These are phyloP conservation scores for Allantophomopsis lycopodina DNA, from an alignment of 2,329 filamentous ascomycete genomes.

Conservation along the genomic window DNA sequence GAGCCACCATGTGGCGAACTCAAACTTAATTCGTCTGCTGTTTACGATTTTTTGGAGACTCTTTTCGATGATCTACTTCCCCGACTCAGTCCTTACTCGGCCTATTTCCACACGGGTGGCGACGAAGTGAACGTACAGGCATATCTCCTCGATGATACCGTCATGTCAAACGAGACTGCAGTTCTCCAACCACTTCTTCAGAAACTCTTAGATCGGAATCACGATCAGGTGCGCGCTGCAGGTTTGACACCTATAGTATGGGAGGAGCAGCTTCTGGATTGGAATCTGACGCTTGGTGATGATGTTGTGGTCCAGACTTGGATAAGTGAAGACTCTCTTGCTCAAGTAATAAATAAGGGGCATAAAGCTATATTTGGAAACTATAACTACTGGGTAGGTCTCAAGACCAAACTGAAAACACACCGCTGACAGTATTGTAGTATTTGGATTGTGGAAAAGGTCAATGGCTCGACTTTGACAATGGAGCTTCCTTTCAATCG, in stretches of 20 bases:
- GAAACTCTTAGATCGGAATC: constrained; percentile 58
- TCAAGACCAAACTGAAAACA: not conserved
- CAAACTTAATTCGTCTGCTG: constrained; percentile 59
- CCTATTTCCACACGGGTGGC: constrained; percentile 77
- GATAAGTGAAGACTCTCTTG: constrained; percentile 50
- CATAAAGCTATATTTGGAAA: constrained; percentile 63
- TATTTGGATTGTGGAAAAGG: constrained; percentile 78
- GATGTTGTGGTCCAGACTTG: constrained; percentile 72
- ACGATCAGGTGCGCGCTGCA: constrained; percentile 45
- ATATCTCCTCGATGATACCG: constrained; percentile 59
- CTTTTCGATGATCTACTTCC: constrained; percentile 69
- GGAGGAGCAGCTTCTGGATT: constrained; percentile 75
- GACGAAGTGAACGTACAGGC: constrained; percentile 74
- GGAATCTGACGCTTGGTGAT: constrained; percentile 59
- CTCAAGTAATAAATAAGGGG: constrained; percentile 44
- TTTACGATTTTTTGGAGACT: constrained; percentile 57
- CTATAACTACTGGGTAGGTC: constrained; percentile 61
- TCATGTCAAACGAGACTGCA: constrained; percentile 47
- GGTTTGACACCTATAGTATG: constrained; percentile 67
- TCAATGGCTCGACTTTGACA: constrained; percentile 61
- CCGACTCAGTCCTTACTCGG: constrained; percentile 50
- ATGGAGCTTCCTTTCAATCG: constrained; percentile 32
- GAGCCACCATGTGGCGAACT: constrained; percentile 57
- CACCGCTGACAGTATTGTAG: constrained; percentile 23
- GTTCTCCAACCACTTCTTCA: constrained; percentile 67